phyloP scores from a whole-genome alignment of 1,139 yeast genomes.

The Debaryomycetaceae sp. region DNA sequence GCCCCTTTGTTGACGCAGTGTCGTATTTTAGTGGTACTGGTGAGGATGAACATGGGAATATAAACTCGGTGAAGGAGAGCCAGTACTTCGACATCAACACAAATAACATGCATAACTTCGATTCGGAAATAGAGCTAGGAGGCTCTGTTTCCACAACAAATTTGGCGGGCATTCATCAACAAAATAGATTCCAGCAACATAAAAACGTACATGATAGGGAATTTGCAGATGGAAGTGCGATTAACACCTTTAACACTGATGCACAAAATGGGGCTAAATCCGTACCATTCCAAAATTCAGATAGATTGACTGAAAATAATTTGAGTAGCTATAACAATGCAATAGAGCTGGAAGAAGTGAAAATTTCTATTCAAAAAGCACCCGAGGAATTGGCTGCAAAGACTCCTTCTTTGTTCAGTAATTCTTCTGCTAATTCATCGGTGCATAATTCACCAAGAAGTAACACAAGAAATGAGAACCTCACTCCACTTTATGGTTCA shows the following conservation, averaged over 20 bases:
- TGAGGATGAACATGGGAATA: constrained; percentile 11
- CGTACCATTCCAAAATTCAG: background rate
- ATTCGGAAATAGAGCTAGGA: constrained; percentile 38
- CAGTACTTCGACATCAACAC: constrained; percentile 8
- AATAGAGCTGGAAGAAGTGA: constrained; percentile 15
- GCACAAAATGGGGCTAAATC: background rate
- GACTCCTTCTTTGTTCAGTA: constrained; percentile 45
- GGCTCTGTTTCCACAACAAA: constrained; percentile 40
- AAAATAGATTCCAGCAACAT: background rate
- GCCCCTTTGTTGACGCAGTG: constrained; percentile 39
- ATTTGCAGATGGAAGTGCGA: background rate
- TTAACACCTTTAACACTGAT: background rate
- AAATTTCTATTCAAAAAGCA: constrained; percentile 31
- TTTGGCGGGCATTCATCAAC: constrained; percentile 16
- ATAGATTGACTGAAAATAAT: constrained; percentile 28
- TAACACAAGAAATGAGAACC: constrained; percentile 2
- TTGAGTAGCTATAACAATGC: constrained; percentile 13
- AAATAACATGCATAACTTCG: constrained; percentile 17
- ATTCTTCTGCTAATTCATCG: constrained; percentile 35
- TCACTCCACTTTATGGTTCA: background rate
- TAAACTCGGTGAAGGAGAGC: background rate
- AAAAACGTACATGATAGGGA: background rate
- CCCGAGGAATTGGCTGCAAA: constrained; percentile 33
- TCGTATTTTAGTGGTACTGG: constrained; percentile 26
- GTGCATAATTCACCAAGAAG: constrained; percentile 17